Evolutionary conservation across 2,329 filamentous ascomycete genomes (phyloP).

Genomic region (Pyrenochaeta sp.): DNA sequence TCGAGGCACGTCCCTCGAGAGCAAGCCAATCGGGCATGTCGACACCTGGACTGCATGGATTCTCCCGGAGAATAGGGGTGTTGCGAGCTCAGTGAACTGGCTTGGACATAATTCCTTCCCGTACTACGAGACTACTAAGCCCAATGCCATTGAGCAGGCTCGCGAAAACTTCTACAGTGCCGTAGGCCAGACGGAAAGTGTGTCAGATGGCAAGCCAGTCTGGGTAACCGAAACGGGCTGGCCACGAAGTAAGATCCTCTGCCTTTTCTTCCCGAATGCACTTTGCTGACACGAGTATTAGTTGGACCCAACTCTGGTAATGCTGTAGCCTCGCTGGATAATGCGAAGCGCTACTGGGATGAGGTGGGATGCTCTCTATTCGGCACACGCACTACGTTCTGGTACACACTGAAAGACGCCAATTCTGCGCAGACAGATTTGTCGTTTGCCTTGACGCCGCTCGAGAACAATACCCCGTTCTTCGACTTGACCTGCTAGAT

Average conservation of each 20-base stretch:
- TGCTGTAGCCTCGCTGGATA: slow-evolving; percentile 33
- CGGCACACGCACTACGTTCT: slow-evolving; percentile 34
- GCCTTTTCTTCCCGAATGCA: too few species aligned
- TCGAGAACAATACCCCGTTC: slow-evolving; percentile 59
- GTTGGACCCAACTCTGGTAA: slow-evolving; percentile 30
- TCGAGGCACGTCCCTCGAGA: slow-evolving; percentile 65
- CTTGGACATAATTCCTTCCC: slow-evolving; percentile 84
- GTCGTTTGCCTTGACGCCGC: slow-evolving; percentile 62
- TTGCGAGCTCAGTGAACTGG: slow-evolving; percentile 75
- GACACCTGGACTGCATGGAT: slow-evolving; percentile 80
- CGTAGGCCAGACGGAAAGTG: slow-evolving; percentile 64
- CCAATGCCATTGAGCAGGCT: slow-evolving; percentile 65
- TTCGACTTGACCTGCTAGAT: slow-evolving; percentile 61
- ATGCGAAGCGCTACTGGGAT: slow-evolving; percentile 36
- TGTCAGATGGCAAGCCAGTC: slow-evolving; percentile 70
- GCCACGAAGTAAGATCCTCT: slow-evolving; percentile 55
- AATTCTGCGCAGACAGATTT: slow-evolving; percentile 53
- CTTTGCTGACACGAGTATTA: slow-evolving; percentile 3
- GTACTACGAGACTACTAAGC: slow-evolving; percentile 76
- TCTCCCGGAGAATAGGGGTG: slow-evolving; percentile 72
- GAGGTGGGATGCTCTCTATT: slow-evolving; percentile 40
- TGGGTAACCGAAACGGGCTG: slow-evolving; percentile 91
- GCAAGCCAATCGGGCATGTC: slow-evolving; percentile 76
- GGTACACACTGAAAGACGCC: slow-evolving; percentile 41
- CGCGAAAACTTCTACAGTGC: slow-evolving; percentile 72